Conservation (phyloP, 768 basidiomycete genomes). For the Termitomyces sp. region DNA sequence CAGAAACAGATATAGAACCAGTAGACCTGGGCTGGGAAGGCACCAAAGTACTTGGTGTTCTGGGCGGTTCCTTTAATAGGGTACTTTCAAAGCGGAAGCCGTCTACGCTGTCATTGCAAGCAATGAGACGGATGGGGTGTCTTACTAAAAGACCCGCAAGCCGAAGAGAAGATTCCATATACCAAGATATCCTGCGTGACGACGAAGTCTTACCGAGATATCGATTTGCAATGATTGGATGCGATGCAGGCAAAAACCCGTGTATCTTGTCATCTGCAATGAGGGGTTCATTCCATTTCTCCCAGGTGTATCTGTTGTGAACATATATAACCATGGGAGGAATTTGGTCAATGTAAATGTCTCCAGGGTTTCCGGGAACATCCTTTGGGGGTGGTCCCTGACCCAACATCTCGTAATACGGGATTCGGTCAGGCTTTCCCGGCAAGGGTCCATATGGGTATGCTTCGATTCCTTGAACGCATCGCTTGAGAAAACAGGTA, state of each 20-base stretch:
- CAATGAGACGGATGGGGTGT: not conserved
- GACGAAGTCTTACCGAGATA: not conserved
- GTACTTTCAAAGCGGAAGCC: not conserved
- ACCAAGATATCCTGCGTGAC: not conserved
- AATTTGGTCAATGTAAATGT: not conserved
- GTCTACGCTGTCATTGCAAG: not conserved
- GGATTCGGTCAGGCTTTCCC: not conserved
- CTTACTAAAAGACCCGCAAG: not conserved
- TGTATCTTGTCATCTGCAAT: not conserved
- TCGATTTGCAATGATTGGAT: slow-evolving; percentile 1
- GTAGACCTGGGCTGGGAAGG: not conserved
- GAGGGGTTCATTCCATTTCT: not conserved
- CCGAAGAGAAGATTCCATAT: not conserved
- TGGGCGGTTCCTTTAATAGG: not conserved
- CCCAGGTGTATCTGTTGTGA: not conserved
- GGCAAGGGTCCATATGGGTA: slow-evolving; percentile 1
- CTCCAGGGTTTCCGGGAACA: slow-evolving; percentile 1
- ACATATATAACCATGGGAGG: not conserved
- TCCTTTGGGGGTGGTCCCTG: slow-evolving; percentile 3
- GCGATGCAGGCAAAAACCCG: not conserved
- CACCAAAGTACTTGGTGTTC: not conserved
- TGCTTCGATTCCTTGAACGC: not conserved
- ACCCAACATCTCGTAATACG: slow-evolving; percentile 4
- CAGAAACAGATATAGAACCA: not conserved
- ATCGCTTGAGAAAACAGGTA: not conserved